These are phyloP conservation scores for Exophiala xenobiotica DNA, from an alignment of 2,329 filamentous ascomycete genomes.

Conservation along the genomic window DNA sequence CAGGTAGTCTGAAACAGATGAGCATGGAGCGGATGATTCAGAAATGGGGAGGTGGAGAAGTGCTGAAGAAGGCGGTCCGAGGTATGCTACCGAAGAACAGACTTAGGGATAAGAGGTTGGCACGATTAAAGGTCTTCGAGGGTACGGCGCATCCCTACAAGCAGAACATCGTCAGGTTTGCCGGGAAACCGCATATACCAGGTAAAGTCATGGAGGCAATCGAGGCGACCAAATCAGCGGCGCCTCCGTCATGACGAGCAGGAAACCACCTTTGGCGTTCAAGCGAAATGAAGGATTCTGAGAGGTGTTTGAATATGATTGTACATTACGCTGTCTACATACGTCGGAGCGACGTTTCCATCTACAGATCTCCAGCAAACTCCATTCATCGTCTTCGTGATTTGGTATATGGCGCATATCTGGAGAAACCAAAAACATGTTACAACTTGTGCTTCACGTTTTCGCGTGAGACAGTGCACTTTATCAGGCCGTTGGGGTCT, in stretches of 20 bases:
- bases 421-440: too few relatives aligned
- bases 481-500: conserved; percentile 91
- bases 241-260: conserved; percentile 8
- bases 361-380: neutral
- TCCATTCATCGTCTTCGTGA: conserved; percentile 1
- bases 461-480: conserved; percentile 69
- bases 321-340: conserved; percentile 14
- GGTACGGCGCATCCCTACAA: conserved; percentile 89
- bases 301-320: conserved; percentile 20
- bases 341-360: neutral
- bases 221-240: conserved; percentile 17
- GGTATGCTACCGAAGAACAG: conserved; percentile 99
- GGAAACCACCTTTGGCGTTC: conserved; percentile 7
- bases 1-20: conserved; percentile 80
- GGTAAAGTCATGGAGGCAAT: conserved; percentile 24
- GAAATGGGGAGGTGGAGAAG: conserved; percentile 90
- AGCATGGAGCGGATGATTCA: conserved; percentile 94
- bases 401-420: neutral
- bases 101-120: conserved; percentile 81
- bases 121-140: conserved; percentile 91
- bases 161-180: conserved; percentile 76
- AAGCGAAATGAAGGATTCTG: neutral
- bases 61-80: conserved; percentile 84
- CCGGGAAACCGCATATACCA: conserved; percentile 47
- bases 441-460: neutral